These are phyloP conservation scores for Trichoderma lentiforme DNA, from an alignment of 2,329 filamentous ascomycete genomes.

Conservation along the genomic window DNA sequence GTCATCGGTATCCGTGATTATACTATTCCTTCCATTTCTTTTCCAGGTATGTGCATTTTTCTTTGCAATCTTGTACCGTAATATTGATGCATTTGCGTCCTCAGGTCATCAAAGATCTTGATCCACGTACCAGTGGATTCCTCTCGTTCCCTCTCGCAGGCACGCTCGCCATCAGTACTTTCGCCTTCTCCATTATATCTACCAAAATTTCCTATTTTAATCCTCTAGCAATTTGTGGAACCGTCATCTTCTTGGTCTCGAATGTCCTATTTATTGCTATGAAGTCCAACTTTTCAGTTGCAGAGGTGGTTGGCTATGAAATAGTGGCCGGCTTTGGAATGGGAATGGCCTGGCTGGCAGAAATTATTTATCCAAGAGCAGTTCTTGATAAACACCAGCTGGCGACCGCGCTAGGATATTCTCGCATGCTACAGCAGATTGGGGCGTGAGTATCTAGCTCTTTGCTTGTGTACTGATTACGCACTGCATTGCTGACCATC, in stretches of 20 bases:
- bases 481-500: not conserved
- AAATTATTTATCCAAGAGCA: conserved; percentile 6
- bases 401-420: not conserved
- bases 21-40: not conserved
- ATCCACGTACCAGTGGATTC: not conserved
- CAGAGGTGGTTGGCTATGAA: not conserved
- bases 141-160: not conserved
- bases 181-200: conserved; percentile 1
- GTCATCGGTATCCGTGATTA: not conserved
- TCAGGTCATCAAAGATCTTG: not conserved
- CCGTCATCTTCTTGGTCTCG: not conserved
- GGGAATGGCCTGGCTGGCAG: conserved; percentile 4
- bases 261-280: not conserved
- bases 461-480: not conserved
- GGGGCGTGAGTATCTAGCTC: not conserved
- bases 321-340: not conserved
- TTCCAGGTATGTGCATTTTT: not conserved
- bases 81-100: not conserved
- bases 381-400: not conserved
- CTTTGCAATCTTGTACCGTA: too few relatives aligned
- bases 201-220: not conserved
- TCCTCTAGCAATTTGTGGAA: not conserved
- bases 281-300: not conserved
- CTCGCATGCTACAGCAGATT: conserved; percentile 3
- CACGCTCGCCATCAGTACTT: not conserved